Evolutionary conservation across 306 rosid genomes (phyloP).

Genomic region (Lotus japonicus): DNA sequence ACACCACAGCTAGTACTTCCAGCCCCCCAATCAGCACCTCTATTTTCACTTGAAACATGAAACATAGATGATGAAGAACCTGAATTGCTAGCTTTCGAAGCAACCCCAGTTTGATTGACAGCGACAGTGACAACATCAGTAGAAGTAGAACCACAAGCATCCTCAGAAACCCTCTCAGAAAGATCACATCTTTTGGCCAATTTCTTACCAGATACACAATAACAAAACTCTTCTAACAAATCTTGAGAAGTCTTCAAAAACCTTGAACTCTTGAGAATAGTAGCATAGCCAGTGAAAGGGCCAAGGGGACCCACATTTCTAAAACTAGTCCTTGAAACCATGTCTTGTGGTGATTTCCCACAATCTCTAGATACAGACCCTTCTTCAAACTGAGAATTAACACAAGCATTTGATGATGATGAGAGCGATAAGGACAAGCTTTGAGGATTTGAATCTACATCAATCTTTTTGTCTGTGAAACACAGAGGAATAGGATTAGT

Average conservation of each 20-base stretch:
- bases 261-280: slow-evolving; percentile 73
- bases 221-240: slow-evolving; percentile 59
- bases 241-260: slow-evolving; percentile 71
- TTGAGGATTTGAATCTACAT: slow-evolving; percentile 57
- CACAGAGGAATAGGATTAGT: not conserved
- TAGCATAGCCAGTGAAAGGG: slow-evolving; percentile 92
- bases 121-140: slow-evolving; percentile 17
- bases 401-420: slow-evolving; percentile 38
- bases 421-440: slow-evolving; percentile 79
- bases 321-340: slow-evolving; percentile 26
- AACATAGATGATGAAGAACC: slow-evolving; percentile 50
- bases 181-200: slow-evolving; percentile 15
- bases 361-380: slow-evolving; percentile 44
- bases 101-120: slow-evolving; percentile 32
- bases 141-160: slow-evolving; percentile 30
- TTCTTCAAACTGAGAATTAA: slow-evolving; percentile 20
- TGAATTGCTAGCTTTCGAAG: slow-evolving; percentile 27
- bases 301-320: slow-evolving; percentile 83
- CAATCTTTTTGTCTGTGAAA: no score
- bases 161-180: slow-evolving; percentile 31
- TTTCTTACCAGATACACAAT: slow-evolving; percentile 17
- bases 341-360: slow-evolving; percentile 55
- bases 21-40: slow-evolving; percentile 32
- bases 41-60: slow-evolving; percentile 39
- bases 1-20: slow-evolving; percentile 44